phyloP scores from a whole-genome alignment of 495 filamentous ascomycete genomes.

The Penicillium dipodomyicola region DNA sequence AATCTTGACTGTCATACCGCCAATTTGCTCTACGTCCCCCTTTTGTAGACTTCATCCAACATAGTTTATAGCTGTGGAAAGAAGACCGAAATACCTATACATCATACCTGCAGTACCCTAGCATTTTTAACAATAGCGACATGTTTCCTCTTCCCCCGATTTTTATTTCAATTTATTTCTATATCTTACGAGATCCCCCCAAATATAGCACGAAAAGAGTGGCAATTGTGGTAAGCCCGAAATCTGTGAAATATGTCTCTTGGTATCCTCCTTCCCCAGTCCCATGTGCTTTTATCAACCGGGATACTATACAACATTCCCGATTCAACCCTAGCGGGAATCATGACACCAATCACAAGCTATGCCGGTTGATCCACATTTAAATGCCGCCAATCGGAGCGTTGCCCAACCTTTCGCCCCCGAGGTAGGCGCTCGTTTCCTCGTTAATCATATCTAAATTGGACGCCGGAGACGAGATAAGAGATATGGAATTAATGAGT shows the following conservation, averaged over 20 bases:
- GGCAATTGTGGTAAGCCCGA: neutral
- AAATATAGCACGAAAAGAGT: too few species aligned
- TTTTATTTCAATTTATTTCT: too few species aligned
- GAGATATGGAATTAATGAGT: neutral
- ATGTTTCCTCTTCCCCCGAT: too few species aligned
- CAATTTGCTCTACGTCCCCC: too few species aligned
- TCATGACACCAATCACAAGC: neutral
- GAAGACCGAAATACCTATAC: neutral
- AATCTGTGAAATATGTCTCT: neutral
- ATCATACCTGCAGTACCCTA: neutral
- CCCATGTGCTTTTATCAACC: neutral
- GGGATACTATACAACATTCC: neutral
- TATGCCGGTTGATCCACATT: neutral
- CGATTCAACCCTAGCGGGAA: neutral
- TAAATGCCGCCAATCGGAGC: neutral
- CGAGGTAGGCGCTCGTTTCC: neutral
- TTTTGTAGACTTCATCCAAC: too few species aligned
- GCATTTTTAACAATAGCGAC: neutral
- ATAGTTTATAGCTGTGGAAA: too few species aligned
- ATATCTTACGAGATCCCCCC: too few species aligned
- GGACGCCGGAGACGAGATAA: neutral
- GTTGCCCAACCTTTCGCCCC: neutral
- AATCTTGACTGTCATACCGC: too few species aligned
- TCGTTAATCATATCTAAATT: neutral
- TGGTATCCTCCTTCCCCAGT: neutral